phyloP scores from a whole-genome alignment of 208 protist genomes.

The Trypanosoma platydactyli region DNA sequence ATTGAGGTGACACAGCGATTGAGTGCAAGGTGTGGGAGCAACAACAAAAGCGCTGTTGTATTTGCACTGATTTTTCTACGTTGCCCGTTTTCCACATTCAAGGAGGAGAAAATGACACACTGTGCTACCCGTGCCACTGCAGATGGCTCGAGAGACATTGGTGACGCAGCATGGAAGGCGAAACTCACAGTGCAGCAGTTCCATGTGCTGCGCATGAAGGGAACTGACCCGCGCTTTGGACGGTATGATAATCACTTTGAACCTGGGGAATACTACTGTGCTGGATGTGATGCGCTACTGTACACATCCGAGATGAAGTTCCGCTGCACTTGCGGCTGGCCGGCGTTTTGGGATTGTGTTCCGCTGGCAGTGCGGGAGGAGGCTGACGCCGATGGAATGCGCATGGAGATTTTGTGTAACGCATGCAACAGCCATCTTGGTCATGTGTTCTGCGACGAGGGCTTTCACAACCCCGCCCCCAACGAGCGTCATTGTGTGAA shows the following conservation, averaged over 20 bases:
- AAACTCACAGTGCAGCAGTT: constrained; percentile 55
- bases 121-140: constrained; percentile 47
- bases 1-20: too few relatives aligned
- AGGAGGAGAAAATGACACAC: constrained; percentile 46
- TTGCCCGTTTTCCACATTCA: not conserved
- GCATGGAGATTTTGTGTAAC: constrained; percentile 92
- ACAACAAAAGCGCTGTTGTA: not conserved
- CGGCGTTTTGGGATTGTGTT: constrained; percentile 85
- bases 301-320: constrained; percentile 90
- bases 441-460: constrained; percentile 91
- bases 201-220: constrained; percentile 75
- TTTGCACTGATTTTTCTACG: not conserved
- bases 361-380: constrained; percentile 72
- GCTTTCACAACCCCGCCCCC: constrained; percentile 82
- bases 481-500: constrained; percentile 94
- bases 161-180: constrained; percentile 60
- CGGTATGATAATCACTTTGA: constrained; percentile 66
- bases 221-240: constrained; percentile 68
- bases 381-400: constrained; percentile 67
- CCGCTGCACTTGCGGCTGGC: constrained; percentile 87
- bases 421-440: constrained; percentile 92
- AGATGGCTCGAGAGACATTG: constrained; percentile 71
- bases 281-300: constrained; percentile 74
- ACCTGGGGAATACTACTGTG: constrained; percentile 74
- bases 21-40: too few relatives aligned